Evolutionary conservation across 2,329 filamentous ascomycete genomes (phyloP).

Genomic region (Xylaria polymorpha): DNA sequence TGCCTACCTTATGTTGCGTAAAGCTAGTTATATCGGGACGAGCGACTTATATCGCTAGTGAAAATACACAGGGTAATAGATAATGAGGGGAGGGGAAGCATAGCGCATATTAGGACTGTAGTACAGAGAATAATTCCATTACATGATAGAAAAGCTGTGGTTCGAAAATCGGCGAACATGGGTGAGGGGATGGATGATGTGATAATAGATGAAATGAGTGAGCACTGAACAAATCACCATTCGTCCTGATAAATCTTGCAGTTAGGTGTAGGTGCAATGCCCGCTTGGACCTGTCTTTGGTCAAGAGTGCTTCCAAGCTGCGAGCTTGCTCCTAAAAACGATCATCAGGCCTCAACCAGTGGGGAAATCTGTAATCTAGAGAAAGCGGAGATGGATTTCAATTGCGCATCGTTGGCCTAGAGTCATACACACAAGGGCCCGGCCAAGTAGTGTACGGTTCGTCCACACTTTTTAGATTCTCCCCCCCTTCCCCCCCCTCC

Average conservation of each 20-base stretch:
- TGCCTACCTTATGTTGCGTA: neutral
- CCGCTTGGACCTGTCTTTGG: neutral
- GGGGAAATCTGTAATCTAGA: neutral
- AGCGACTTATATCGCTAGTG: neutral
- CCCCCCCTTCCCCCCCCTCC: neutral
- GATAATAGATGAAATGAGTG: neutral
- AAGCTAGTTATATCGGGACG: neutral
- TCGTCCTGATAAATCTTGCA: neutral
- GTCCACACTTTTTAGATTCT: constrained; percentile 7
- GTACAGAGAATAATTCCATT: constrained; percentile 3
- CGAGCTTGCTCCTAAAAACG: neutral
- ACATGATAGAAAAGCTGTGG: constrained; percentile 17
- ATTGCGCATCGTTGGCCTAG: constrained; percentile 21
- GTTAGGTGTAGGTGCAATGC: neutral
- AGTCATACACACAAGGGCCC: neutral
- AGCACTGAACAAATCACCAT: neutral
- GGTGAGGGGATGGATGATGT: constrained; percentile 7
- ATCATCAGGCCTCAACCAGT: neutral
- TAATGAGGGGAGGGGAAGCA: neutral
- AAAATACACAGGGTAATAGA: neutral
- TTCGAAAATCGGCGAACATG: neutral
- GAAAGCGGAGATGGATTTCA: constrained; percentile 35
- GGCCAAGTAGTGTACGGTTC: neutral
- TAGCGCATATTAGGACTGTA: neutral
- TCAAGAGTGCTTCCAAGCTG: neutral